These are phyloP conservation scores for Plasmodium coatneyi DNA, from an alignment of 169 alveolate species.

Conservation along the genomic window DNA sequence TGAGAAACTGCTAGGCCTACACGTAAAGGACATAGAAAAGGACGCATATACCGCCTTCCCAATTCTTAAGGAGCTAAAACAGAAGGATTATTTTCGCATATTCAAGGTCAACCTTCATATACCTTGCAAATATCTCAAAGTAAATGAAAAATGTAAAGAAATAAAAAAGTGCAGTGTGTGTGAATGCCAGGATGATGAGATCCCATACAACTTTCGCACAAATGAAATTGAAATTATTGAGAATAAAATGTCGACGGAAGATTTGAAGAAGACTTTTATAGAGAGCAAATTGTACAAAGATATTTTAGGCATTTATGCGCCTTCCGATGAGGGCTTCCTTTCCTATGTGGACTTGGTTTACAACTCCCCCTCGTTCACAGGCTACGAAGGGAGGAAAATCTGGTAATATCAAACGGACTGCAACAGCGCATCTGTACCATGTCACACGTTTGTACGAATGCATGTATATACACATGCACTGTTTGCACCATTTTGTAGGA, in stretches of 20 bases:
- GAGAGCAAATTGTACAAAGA: conserved; percentile 56
- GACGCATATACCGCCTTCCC: conserved; percentile 25
- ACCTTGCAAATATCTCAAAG: conserved; percentile 17
- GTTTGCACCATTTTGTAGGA: background rate
- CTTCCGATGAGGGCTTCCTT: conserved; percentile 41
- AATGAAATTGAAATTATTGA: conserved; percentile 59
- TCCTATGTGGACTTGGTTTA: conserved; percentile 52
- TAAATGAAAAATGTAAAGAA: conserved; percentile 51
- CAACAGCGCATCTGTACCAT: background rate
- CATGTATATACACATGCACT: too few relatives aligned
- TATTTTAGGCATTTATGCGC: conserved; percentile 37
- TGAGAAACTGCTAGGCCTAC: conserved; percentile 21
- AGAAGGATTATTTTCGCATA: conserved; percentile 56
- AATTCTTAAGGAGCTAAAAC: conserved; percentile 37
- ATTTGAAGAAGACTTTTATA: conserved; percentile 56
- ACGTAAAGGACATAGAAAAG: conserved; percentile 40
- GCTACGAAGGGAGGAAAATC: conserved; percentile 39
- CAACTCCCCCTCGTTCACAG: conserved; percentile 54
- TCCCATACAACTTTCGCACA: conserved; percentile 42
- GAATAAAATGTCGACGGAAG: conserved; percentile 26
- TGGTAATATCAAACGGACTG: background rate
- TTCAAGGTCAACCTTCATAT: conserved; percentile 47
- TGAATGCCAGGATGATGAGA: conserved; percentile 56
- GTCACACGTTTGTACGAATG: background rate
- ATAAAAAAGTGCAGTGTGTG: conserved; percentile 58